phyloP scores from a whole-genome alignment of 768 basidiomycete genomes.

The Galerina sulciceps region DNA sequence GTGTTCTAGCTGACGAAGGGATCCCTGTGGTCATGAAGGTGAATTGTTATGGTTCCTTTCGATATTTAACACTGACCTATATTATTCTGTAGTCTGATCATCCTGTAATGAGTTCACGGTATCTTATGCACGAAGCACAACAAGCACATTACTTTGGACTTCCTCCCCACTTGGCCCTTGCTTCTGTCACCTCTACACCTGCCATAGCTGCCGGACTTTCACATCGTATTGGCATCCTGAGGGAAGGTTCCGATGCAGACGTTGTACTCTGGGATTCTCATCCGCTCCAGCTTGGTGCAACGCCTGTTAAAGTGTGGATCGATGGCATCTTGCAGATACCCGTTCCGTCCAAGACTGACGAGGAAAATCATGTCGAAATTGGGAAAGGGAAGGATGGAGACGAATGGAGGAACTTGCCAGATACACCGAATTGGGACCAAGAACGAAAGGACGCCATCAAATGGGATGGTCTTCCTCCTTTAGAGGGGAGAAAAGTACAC shows the following conservation, averaged over 20 bases:
- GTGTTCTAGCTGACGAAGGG: slow-evolving; percentile 73
- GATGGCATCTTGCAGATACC: slow-evolving; percentile 81
- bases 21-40: slow-evolving; percentile 83
- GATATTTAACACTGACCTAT: not conserved
- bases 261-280: slow-evolving; percentile 81
- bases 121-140: slow-evolving; percentile 74
- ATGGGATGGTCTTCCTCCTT: slow-evolving; percentile 75
- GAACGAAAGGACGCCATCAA: slow-evolving; percentile 61
- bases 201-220: slow-evolving; percentile 70
- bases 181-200: slow-evolving; percentile 69
- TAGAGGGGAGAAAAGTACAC: slow-evolving; percentile 41
- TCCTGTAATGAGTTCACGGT: slow-evolving; percentile 63
- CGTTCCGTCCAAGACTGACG: slow-evolving; percentile 40
- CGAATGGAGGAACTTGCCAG: slow-evolving; percentile 50
- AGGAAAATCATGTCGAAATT: slow-evolving; percentile 43
- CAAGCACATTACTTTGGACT: slow-evolving; percentile 74
- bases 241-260: slow-evolving; percentile 64
- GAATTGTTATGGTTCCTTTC: not conserved
- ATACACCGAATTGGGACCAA: slow-evolving; percentile 64
- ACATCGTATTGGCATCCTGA: slow-evolving; percentile 73
- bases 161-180: slow-evolving; percentile 57
- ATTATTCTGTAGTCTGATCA: slow-evolving; percentile 56
- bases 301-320: slow-evolving; percentile 78
- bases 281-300: slow-evolving; percentile 75
- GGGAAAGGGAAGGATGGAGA: slow-evolving; percentile 49